Percentiles rank a stretch among this genome's conserved stretches.
phyloP scores from a whole-genome alignment of 345 rosid genomes.

The Salix dunnii region DNA sequence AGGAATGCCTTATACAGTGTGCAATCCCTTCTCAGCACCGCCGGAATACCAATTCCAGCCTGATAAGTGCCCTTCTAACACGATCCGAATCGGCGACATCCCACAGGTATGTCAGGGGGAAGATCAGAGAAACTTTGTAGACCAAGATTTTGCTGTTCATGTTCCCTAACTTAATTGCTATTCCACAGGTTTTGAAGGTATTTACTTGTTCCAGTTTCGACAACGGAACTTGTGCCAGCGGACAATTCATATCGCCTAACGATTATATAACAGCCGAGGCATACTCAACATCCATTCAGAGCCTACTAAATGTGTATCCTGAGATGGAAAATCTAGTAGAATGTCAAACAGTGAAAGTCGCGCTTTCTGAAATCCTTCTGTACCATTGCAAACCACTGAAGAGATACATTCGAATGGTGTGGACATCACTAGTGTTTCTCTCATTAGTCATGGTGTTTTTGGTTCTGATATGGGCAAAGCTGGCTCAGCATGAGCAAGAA shows the following conservation, averaged over 20 bases:
- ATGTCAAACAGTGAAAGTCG: conserved; percentile 52
- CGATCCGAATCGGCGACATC: conserved; percentile 49
- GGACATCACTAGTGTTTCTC: conserved; percentile 49
- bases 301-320: conserved; percentile 50
- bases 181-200: conserved; percentile 29
- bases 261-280: conserved; percentile 35
- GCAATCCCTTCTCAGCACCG: conserved; percentile 72
- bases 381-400: conserved; percentile 55
- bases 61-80: conserved; percentile 42
- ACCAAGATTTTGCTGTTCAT: background rate
- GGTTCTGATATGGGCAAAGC: conserved; percentile 39
- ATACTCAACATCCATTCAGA: conserved; percentile 52
- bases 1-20: conserved; percentile 25
- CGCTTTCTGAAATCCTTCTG: conserved; percentile 46
- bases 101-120: conserved; percentile 38
- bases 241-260: conserved; percentile 35
- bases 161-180: background rate
- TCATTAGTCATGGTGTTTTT: conserved; percentile 42
- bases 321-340: conserved; percentile 49
- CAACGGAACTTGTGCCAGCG: conserved; percentile 35
- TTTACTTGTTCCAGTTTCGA: conserved; percentile 43
- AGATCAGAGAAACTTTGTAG: background rate
- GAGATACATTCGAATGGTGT: conserved; percentile 38
- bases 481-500: conserved; percentile 26
- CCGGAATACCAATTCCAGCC: conserved; percentile 48